Evolutionary conservation across 148 eudicot genomes (phyloP), one percentile per base, ranked within the genome.

Genomic region (Rhododendron williamsianum): DNA sequence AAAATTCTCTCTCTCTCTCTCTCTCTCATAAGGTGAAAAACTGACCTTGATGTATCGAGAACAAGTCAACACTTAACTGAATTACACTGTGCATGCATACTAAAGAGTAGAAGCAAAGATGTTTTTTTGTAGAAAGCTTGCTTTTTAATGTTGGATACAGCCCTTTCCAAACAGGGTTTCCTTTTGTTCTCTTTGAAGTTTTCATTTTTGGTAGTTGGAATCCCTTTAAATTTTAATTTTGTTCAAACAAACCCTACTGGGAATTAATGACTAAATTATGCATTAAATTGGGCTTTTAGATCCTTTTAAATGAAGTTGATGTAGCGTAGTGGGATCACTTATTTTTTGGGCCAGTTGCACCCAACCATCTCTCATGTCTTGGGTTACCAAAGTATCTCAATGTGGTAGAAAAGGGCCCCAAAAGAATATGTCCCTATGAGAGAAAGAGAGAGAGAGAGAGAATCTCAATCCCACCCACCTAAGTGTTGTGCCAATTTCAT

Each of bases 401-500:
- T 5, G 2, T 11, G n/a, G 67, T 30, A 36, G 41, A 18, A 4
- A 36, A 9, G 19, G 16, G 38, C 11, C 51, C 74, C 76, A 23
- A 81, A 36, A 81, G 13, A 38, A 38, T 46, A 9, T 78, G 51
- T 19, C 23, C 1, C 9, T 41, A 23, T 5, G 16, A 35, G 45
- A 18, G 9, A 18, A 46, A 49, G 84, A n/a, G 76, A 18, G 9
- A 18, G 69, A 49, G 84, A n/a, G 76, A 23, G 74, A n/a, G 84
- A 82, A 71, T 71, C 74, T 23, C 54, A 69, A 83, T 16, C 45
- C 10, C 63, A 46, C 27, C 79, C 85, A 83, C 78, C 72, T 33
- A 83, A 83, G 65, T 71, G n/a, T 72, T 81, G 78, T 72, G 49
- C 72, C 80, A 49, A 81, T 71, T 36, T 81, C 79, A 81, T 83